phyloP scores from a whole-genome alignment of 768 basidiomycete genomes.

The Lentinula raphanica region DNA sequence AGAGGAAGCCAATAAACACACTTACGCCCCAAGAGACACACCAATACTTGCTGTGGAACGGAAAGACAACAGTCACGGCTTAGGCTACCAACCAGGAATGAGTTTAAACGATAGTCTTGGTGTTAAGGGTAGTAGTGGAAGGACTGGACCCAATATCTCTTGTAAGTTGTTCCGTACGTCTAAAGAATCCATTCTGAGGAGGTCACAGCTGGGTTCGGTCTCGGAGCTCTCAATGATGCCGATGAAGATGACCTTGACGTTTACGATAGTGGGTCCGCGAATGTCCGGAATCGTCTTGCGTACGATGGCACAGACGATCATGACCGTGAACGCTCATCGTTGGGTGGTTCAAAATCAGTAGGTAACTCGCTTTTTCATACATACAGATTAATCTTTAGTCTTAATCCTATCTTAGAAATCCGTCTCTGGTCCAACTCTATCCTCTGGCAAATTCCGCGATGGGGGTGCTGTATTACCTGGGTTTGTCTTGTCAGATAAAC shows the following conservation, averaged over 20 bases:
- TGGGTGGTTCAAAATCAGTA: constrained; percentile 30
- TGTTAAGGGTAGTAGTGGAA: constrained; percentile 15
- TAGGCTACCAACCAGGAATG: constrained; percentile 72
- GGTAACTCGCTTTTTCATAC: neutral
- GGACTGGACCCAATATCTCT: constrained; percentile 49
- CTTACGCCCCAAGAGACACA: constrained; percentile 80
- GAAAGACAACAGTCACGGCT: constrained; percentile 75
- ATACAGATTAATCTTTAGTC: constrained; percentile 6
- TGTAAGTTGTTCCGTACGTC: constrained; percentile 31
- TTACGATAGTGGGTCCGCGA: constrained; percentile 48
- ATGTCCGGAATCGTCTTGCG: constrained; percentile 46
- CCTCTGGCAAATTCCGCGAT: constrained; percentile 56
- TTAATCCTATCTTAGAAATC: constrained; percentile 29
- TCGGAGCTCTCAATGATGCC: constrained; percentile 88
- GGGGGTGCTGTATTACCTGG: constrained; percentile 70
- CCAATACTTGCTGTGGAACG: constrained; percentile 53
- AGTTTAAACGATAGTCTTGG: constrained; percentile 59
- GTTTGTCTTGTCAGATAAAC: constrained; percentile 64
- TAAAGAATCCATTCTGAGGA: neutral
- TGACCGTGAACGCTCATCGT: constrained; percentile 51
- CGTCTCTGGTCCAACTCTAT: constrained; percentile 14
- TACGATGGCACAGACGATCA: constrained; percentile 63
- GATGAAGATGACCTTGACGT: constrained; percentile 90
- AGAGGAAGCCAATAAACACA: constrained; percentile 82
- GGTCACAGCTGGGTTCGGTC: constrained; percentile 71